These are phyloP conservation scores for Trametes sanguinea DNA, from an alignment of 768 basidiomycete genomes.

Conservation along the genomic window DNA sequence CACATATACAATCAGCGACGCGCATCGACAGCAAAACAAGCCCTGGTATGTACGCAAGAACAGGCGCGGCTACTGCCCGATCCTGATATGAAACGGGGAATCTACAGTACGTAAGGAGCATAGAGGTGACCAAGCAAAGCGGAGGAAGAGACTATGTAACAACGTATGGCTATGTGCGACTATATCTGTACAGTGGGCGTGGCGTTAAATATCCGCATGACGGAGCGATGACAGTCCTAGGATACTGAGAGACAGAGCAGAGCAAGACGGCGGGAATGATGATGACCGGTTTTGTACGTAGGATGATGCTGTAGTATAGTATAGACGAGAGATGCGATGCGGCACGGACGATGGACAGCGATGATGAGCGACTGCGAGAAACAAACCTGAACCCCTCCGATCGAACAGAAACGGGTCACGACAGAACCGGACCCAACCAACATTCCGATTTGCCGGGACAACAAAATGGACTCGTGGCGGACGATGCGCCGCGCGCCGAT, in stretches of 20 bases:
- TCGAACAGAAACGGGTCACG: no score
- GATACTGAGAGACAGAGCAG: background rate
- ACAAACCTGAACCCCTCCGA: background rate
- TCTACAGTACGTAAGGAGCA: background rate
- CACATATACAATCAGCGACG: conserved; percentile 12
- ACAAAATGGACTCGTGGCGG: no score
- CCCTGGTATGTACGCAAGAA: conserved; percentile 10
- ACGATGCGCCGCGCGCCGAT: background rate
- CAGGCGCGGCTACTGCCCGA: background rate
- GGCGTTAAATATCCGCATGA: conserved; percentile 6
- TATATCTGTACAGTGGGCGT: background rate
- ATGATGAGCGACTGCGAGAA: conserved; percentile 9
- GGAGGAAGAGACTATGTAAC: background rate
- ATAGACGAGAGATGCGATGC: background rate
- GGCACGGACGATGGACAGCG: background rate
- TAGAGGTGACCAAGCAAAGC: background rate
- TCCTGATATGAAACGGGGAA: background rate
- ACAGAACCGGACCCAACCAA: no score
- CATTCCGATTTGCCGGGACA: no score
- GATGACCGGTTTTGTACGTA: background rate
- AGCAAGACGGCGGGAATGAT: background rate
- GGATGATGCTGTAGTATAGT: no score
- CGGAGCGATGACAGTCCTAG: background rate
- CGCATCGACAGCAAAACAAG: background rate
- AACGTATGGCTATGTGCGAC: conserved; percentile 11